Conservation (phyloP, 768 basidiomycete genomes). For the Podaxis pistillaris region DNA sequence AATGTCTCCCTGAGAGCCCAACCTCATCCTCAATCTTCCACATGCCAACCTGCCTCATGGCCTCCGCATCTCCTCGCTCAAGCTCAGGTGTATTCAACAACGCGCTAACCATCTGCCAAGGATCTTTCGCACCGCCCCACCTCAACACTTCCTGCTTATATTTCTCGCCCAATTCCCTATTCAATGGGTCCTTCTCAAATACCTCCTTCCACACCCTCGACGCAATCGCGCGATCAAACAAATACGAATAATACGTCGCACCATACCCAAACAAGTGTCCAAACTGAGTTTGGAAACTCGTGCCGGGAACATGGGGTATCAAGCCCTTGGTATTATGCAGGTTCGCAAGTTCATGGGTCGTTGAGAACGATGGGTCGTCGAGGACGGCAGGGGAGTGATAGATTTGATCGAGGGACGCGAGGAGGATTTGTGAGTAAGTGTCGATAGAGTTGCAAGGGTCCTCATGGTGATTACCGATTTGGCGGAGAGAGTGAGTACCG, state of each 20-base stretch:
- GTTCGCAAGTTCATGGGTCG: slow-evolving; percentile 61
- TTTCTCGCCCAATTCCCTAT: slow-evolving; percentile 74
- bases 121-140: slow-evolving; percentile 88
- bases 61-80: slow-evolving; percentile 68
- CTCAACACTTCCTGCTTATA: slow-evolving; percentile 74
- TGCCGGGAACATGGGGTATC: slow-evolving; percentile 80
- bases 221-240: slow-evolving; percentile 95
- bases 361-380: slow-evolving; percentile 57
- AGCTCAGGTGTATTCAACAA: slow-evolving; percentile 66
- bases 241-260: slow-evolving; percentile 96
- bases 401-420: slow-evolving; percentile 84
- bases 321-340: slow-evolving; percentile 71
- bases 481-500: slow-evolving; percentile 41
- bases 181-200: slow-evolving; percentile 67
- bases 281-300: slow-evolving; percentile 95
- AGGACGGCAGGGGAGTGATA: slow-evolving; percentile 77
- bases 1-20: slow-evolving; percentile 59
- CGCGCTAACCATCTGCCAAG: slow-evolving; percentile 87
- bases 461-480: slow-evolving; percentile 63
- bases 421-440: slow-evolving; percentile 86
- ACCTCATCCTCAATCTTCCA: slow-evolving; percentile 86
- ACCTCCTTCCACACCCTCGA: slow-evolving; percentile 83
- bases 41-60: slow-evolving; percentile 87
- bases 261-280: slow-evolving; percentile 96
- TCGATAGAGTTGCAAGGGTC: slow-evolving; percentile 85